Base-by-base conservation (phyloP, 164 flowering plant genomes). In the Nelumbo lutea region DNA sequence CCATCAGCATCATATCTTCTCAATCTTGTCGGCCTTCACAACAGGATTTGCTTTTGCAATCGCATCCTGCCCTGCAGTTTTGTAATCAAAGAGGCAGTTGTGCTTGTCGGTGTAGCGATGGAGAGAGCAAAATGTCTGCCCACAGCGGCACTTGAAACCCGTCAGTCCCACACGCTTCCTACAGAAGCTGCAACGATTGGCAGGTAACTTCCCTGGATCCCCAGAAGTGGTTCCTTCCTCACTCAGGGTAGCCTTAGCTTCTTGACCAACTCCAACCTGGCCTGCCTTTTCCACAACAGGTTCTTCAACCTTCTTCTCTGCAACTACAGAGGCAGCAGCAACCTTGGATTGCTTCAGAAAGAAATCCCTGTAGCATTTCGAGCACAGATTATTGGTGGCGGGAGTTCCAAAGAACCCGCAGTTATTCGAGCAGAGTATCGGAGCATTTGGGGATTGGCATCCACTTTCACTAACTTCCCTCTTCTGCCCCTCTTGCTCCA, bases 71-170 rank as follows among this genome's bases (percentile, higher is more conserved):
- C 72, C 80, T 2, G 73, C 73, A 11, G 63, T 46, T 73, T 71
- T 75, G 67, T 72, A 82, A 56, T 79, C 78, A 52, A 75, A 75
- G 43, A 48, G 10, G 42, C 82, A 82, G 15, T 68, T 52, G 55
- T 79, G 86, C 55, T 73, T 68, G 9, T 81, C 81, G 0, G 84
- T 56, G 68, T 81, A 76, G 4, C 84, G 66, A 68, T 81, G 84
- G 42, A 11, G 14, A 4, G 66, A 45, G 66, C 84, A 81, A 63
- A 78, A 81, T 6, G 64, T 72, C 47, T 50, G 59, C 46, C 71
- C 84, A 51, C 84, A 81, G 59, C 76, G 53, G 59, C 84, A 81
- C 66, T 71, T 72, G 58, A 81, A 81, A 48, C 84, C 81, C 0
- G 76, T 69, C 68, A 81, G 52, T 47, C 81, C 84, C 15, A 78